Conservation (phyloP, 805 yeast species). For the Pichia occidentalis region DNA sequence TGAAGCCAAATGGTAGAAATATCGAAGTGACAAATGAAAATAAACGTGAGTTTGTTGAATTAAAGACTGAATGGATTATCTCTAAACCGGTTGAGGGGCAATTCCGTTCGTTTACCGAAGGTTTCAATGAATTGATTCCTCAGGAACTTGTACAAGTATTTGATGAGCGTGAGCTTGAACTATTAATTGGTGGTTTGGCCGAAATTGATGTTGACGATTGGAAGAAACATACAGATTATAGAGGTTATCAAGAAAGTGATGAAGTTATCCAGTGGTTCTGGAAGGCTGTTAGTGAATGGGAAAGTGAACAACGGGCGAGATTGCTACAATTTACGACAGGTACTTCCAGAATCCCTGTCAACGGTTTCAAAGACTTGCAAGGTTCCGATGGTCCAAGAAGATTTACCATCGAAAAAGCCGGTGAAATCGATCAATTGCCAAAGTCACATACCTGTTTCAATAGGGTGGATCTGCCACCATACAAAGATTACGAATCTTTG, state of each 20-base stretch:
- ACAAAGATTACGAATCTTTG: conserved; percentile 73
- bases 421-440: conserved; percentile 87
- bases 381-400: conserved; percentile 99
- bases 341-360: conserved; percentile 97
- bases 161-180: conserved; percentile 95
- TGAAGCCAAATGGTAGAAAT: conserved; percentile 82
- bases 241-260: conserved; percentile 95
- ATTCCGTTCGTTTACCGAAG: conserved; percentile 92
- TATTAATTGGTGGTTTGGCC: conserved; percentile 95
- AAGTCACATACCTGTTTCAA: conserved; percentile 98
- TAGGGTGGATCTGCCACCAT: conserved; percentile 96
- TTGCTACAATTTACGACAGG: conserved; percentile 96
- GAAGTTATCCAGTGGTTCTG: conserved; percentile 99
- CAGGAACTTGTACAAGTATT: conserved; percentile 94
- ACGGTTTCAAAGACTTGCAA: conserved; percentile 97
- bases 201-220: conserved; percentile 98
- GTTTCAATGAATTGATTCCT: conserved; percentile 95
- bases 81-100: conserved; percentile 90
- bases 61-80: conserved; percentile 94
- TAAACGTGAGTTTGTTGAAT: conserved; percentile 91
- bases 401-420: conserved; percentile 97
- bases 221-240: conserved; percentile 97
- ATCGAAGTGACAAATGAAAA: conserved; percentile 92
- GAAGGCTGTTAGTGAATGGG: conserved; percentile 91
- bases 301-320: conserved; percentile 92